Evolutionary conservation across 345 rosid species (phyloP), one percentile per base, ranked within the genome.

Genomic region (Acer saccharum): DNA sequence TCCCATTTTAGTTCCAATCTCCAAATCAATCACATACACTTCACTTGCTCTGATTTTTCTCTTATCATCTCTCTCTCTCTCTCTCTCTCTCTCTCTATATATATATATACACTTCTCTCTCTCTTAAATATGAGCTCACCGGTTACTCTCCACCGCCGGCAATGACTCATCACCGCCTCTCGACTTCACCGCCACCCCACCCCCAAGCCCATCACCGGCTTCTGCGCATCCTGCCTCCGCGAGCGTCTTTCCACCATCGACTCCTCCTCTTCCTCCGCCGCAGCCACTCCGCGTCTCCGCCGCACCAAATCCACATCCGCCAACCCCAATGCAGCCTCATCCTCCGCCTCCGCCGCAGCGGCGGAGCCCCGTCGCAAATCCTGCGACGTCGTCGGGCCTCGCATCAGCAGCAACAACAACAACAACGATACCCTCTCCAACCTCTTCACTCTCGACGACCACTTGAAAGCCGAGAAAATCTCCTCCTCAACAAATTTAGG

Each of bases 191-290:
- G 89, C 78, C 95, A 87, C 82, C 91, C 89, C 29, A 20, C 92
- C 60, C 61, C 81, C 66, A 80, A 81, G 41, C 85, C 95, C 64
- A 71, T 89, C 73, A 83, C 84, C 57, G 93, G 91, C 52, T 86
- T 88, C 76, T 93, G 98, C 76, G 87, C 96, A 46, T 74, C 89
- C 64, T 93, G 97, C 69, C 98, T 91, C 84, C 81, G 90, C n/a
- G 94, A 93, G 68, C 96, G 96, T 54, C 97, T 93, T 65, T 82
- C 90, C 78, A 86, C 82, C 72, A 86, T 91, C 44, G 89, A 86
- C 75, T 87, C 89, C 60, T 80, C 83, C 78, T 79, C 76, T 74
- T 74, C 83, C 80, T 27, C 55, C 73, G 75, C 65, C 64, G 66
- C 73, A 14, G 71, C 82, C 46, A 77, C 79, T 63, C 77, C 81